Evolutionary conservation across 352 stramenopile species (phyloP).

Genomic region (Globisporangium acanthophoron): DNA sequence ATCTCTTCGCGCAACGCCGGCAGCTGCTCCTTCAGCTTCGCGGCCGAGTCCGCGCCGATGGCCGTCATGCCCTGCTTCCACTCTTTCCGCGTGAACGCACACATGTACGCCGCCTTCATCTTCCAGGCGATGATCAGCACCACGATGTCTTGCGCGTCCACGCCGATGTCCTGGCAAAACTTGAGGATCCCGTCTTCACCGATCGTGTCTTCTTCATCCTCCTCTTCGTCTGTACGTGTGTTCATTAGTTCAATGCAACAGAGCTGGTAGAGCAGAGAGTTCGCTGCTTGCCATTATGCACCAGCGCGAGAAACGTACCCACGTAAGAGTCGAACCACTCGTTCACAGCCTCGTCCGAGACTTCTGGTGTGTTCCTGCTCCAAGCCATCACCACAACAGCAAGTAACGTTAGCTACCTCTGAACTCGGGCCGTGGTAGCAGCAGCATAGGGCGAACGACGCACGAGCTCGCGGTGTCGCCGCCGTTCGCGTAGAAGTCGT

Average conservation of each 20-base stretch:
- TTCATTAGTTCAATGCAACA: background rate
- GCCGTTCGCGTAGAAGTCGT: conserved; percentile 72
- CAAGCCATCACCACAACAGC: background rate
- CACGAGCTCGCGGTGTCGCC: conserved; percentile 24
- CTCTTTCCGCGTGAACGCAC: conserved; percentile 79
- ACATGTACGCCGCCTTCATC: conserved; percentile 85
- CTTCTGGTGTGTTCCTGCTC: conserved; percentile 11
- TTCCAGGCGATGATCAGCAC: conserved; percentile 86
- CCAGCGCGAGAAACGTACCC: conserved; percentile 17
- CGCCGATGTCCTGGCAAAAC: conserved; percentile 73
- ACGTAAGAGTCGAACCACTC: conserved; percentile 68
- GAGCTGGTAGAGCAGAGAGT: background rate
- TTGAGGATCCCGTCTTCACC: conserved; percentile 74
- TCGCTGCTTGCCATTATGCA: background rate
- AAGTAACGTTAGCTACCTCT: background rate
- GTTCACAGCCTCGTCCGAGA: conserved; percentile 21
- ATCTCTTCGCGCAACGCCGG: conserved; percentile 52
- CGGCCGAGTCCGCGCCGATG: conserved; percentile 63
- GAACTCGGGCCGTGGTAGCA: background rate
- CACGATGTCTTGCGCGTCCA: conserved; percentile 72
- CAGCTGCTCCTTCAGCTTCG: conserved; percentile 56
- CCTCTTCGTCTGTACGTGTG: conserved; percentile 28
- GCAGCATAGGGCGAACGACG: conserved; percentile 12
- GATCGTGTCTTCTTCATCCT: conserved; percentile 59
- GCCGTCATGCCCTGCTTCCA: conserved; percentile 76